Base-by-base conservation (phyloP, 1,284 basidiomycete species). In the Cutaneotrichosporon sp. region DNA sequence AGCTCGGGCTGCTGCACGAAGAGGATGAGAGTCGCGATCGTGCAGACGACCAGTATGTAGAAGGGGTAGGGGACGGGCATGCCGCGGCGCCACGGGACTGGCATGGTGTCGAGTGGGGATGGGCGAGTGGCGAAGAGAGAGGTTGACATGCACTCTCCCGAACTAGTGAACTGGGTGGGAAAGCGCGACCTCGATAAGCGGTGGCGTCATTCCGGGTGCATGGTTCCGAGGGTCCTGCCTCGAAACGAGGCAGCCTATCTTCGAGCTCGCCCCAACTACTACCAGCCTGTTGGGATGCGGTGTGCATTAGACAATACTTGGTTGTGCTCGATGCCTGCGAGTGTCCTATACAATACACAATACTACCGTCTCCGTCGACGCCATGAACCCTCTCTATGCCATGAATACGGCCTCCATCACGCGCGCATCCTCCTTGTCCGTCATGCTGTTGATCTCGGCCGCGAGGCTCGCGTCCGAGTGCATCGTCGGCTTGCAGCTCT, bases 371-470 rank as follows among this genome's bases (percentile, higher is more conserved):
- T 24, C 45, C 10, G 6, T 47, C 16, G 20, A 31, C 25, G n/a
- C n/a, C n/a, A n/a, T n/a, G n/a, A n/a, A n/a, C 5, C 7, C 47
- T n/a, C 16, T 8, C 52, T 67, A 74, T 33, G 67, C 67, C 69
- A 76, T 62, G 72, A 79, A 79, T 66, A 75, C 75, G 5, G 71
- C 71, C 70, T 79, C 77, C 47, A 72, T 72, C 33, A 71, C 54
- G 43, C 73, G 70, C 55, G 64, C 66, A 20, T 74, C 69, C 47
- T 76, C 74, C 60, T 76, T 73, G 64, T 73, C 63, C 63, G 64
- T 63, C 29, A 75, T 67, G 52, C 60, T 51, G 51, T 58, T 49
- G 63, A 72, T 57, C 56, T 72, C 68, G 54, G 71, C 71, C 8
- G 70, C 70, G 13, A 76, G 60, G 20, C 65, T 72, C 9, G 73